Conservation (phyloP, 2,329 filamentous ascomycete genomes). For the Aschersonia sp. region DNA sequence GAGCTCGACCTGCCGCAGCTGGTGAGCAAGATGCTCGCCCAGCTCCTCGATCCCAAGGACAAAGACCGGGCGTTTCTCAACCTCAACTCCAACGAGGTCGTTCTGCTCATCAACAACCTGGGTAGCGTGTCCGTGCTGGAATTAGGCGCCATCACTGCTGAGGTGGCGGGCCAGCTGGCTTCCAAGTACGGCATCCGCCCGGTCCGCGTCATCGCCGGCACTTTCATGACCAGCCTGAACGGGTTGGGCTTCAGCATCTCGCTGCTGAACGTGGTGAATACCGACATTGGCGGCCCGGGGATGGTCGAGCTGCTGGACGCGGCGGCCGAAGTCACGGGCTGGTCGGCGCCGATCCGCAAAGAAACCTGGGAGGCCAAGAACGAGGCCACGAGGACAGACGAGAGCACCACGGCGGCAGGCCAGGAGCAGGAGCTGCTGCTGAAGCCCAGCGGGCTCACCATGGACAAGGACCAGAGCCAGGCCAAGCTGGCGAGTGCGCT, state of each 20-base stretch:
- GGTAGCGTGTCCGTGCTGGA: constrained; percentile 61
- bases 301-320: constrained; percentile 59
- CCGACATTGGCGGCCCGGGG: constrained; percentile 41
- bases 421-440: constrained; percentile 10
- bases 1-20: constrained; percentile 37
- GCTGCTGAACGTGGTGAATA: constrained; percentile 47
- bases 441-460: constrained; percentile 32
- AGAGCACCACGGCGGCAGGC: constrained; percentile 15
- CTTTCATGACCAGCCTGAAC: constrained; percentile 68
- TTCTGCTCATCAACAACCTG: constrained; percentile 62
- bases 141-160: constrained; percentile 54
- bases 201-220: constrained; percentile 50
- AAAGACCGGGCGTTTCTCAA: constrained; percentile 56
- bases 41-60: constrained; percentile 52
- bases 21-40: constrained; percentile 50
- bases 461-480: constrained; percentile 35
- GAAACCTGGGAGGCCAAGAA: constrained; percentile 48
- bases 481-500: constrained; percentile 41
- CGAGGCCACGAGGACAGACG: constrained; percentile 25
- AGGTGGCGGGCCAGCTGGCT: constrained; percentile 50
- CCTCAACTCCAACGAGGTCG: constrained; percentile 47
- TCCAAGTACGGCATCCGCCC: constrained; percentile 43
- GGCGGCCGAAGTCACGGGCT: constrained; percentile 54
- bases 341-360: constrained; percentile 48
- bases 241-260: constrained; percentile 62